Evolutionary conservation across 257 asterid genomes (phyloP).

Genomic region (Verbascum thapsus): DNA sequence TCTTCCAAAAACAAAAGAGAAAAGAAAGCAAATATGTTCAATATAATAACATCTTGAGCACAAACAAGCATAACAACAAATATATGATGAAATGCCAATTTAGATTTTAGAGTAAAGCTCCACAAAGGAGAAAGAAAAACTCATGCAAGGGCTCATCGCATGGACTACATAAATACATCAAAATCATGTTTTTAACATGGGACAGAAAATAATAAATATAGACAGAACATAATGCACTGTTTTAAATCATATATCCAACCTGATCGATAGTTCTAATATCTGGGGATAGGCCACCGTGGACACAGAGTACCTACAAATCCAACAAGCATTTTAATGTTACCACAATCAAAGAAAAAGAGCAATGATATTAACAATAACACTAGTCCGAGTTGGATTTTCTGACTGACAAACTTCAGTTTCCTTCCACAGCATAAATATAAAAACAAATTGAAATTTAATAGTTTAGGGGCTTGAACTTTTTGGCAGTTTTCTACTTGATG

Average conservation of each 20-base stretch:
- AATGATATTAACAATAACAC: not conserved
- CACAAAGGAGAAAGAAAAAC: not conserved
- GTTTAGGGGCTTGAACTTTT: constrained; percentile 1
- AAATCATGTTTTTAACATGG: not conserved
- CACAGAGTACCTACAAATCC: constrained; percentile 81
- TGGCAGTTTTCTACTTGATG: not conserved
- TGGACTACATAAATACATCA: not conserved
- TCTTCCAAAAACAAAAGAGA: constrained; percentile 48
- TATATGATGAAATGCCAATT: not conserved
- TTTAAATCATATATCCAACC: constrained; percentile 43
- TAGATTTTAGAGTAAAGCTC: not conserved
- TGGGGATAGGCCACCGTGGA: constrained; percentile 98
- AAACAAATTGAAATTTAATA: constrained; percentile 12
- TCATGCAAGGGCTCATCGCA: constrained; percentile 4
- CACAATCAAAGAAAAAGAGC: constrained; percentile 12
- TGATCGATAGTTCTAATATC: constrained; percentile 94
- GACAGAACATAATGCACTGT: not conserved
- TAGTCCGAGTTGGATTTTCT: not conserved
- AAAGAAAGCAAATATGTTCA: not conserved
- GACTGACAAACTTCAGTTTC: constrained; percentile 6
- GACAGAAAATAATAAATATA: not conserved
- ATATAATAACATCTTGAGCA: constrained; percentile 2
- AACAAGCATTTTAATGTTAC: constrained; percentile 20
- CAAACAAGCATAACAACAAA: constrained; percentile 4
- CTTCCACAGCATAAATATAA: not conserved